Percentiles rank a stretch among this genome's conserved stretches.
Evolutionary conservation across 345 rosid genomes (phyloP).

Genomic region (Corchorus capsularis): DNA sequence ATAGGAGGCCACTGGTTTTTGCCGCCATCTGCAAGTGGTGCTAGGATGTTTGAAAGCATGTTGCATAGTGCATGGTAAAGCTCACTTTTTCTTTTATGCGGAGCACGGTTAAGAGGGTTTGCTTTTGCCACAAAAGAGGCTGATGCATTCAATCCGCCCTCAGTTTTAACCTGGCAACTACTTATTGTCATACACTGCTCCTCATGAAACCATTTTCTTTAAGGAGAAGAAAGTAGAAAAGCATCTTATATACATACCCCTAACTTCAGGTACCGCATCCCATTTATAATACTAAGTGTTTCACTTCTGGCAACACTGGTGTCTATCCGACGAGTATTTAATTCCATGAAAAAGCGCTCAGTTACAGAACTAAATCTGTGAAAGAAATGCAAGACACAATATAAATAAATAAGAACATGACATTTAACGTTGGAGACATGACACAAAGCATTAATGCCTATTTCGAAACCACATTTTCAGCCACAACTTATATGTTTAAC

Average conservation of each 20-base stretch:
- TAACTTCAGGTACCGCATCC: conserved; percentile 97
- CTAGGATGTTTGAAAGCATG: conserved; percentile 95
- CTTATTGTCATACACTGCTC: conserved; percentile 30
- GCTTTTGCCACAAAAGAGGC: conserved; percentile 99
- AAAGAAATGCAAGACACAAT: conserved; percentile 23
- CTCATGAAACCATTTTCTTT: not conserved
- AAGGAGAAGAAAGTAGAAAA: conserved; percentile 6
- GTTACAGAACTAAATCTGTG: conserved; percentile 95
- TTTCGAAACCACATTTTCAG: not conserved
- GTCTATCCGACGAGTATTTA: conserved; percentile 86
- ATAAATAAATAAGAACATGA: not conserved
- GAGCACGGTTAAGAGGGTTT: conserved; percentile 89
- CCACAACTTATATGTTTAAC: not conserved
- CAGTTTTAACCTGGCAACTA: conserved; percentile 79
- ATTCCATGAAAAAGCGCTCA: conserved; percentile 94
- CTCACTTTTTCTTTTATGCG: conserved; percentile 92
- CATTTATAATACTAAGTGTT: conserved; percentile 90
- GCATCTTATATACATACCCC: conserved; percentile 61
- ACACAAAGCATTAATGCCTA: not conserved
- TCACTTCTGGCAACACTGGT: conserved; percentile 86
- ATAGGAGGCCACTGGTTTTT: conserved; percentile 97
- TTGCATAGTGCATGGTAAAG: conserved; percentile 95
- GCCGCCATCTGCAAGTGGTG: conserved; percentile 94
- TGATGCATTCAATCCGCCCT: conserved; percentile 97
- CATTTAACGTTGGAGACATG: conserved; percentile 8